A percentile compares a stretch with the other conserved stretches of the same genome.
These are phyloP conservation scores for Hypoxylon lienhwacheense DNA, from an alignment of 495 filamentous ascomycete species.

Conservation along the genomic window DNA sequence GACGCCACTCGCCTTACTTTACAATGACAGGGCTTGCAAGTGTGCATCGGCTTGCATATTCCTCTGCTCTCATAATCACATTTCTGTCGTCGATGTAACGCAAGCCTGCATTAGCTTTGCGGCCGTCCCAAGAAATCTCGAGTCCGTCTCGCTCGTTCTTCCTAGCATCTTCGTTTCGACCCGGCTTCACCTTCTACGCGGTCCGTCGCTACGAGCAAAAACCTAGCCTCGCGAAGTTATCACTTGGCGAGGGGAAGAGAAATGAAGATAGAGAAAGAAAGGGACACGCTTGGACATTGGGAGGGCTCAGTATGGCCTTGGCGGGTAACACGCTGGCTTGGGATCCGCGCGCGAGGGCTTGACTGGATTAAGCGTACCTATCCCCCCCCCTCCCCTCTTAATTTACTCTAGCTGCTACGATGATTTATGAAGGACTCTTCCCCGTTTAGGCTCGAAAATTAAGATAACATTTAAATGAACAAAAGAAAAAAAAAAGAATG, in stretches of 20 bases:
- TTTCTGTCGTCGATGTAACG: constrained; percentile 34
- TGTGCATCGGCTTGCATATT: constrained; percentile 34
- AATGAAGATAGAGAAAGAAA: background rate
- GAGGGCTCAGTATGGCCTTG: constrained; percentile 10
- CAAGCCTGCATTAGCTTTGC: constrained; percentile 30
- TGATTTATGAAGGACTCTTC: constrained; percentile 6
- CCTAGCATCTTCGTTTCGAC: constrained; percentile 9
- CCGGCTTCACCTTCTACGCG: background rate
- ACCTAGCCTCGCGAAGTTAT: constrained; percentile 19
- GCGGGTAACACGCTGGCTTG: constrained; percentile 7
- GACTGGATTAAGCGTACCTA: constrained; percentile 9
- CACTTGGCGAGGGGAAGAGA: background rate
- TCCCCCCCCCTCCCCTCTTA: background rate
- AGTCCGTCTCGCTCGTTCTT: background rate
- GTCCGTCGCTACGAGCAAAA: constrained; percentile 8
- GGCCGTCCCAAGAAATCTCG: constrained; percentile 14
- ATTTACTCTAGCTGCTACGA: background rate
- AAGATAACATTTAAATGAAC: too few species aligned
- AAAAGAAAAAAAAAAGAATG: constrained; percentile 11
- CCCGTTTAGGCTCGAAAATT: constrained; percentile 31
- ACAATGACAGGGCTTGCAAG: constrained; percentile 34
- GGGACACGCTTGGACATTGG: constrained; percentile 3
- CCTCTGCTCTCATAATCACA: constrained; percentile 32
- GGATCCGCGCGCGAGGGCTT: constrained; percentile 21
- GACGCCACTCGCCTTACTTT: constrained; percentile 43